Evolutionary conservation across 805 yeast genomes (phyloP).

Genomic region (Wickerhamomyces chaumierensis): DNA sequence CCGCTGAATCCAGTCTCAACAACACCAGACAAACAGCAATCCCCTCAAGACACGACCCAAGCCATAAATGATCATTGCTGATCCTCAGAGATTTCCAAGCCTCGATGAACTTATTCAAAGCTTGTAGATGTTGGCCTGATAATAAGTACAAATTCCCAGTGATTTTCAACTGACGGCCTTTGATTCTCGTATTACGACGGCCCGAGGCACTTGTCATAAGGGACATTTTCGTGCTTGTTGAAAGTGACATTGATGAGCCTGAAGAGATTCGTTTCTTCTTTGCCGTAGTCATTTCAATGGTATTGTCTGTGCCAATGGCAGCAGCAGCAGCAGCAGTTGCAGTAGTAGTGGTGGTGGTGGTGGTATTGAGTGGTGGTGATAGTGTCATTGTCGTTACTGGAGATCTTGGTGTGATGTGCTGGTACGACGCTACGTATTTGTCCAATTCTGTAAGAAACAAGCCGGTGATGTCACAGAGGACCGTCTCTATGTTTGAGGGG

Average conservation of each 20-base stretch:
- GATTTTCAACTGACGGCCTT: constrained; percentile 67
- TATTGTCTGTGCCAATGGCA: too few relatives aligned
- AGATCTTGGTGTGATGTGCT: constrained; percentile 71
- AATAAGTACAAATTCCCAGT: constrained; percentile 67
- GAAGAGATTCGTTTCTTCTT: constrained; percentile 28
- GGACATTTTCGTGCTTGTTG: constrained; percentile 24
- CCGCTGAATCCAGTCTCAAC: neutral
- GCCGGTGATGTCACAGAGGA: constrained; percentile 61
- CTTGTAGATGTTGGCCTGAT: constrained; percentile 69
- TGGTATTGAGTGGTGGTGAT: neutral
- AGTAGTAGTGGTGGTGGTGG: constrained; percentile 22
- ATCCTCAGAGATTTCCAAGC: constrained; percentile 48
- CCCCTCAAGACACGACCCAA: constrained; percentile 80
- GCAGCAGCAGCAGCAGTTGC: constrained; percentile 42
- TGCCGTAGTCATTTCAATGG: too few relatives aligned
- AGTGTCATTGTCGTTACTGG: constrained; percentile 26
- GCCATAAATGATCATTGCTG: constrained; percentile 74
- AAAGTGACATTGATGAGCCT: constrained; percentile 14
- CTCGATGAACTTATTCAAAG: constrained; percentile 65
- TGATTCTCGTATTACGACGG: constrained; percentile 32
- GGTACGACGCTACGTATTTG: constrained; percentile 58
- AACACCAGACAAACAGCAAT: constrained; percentile 56
- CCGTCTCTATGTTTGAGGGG: constrained; percentile 37
- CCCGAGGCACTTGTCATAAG: constrained; percentile 23
- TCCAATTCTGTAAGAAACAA: constrained; percentile 55